phyloP scores from a whole-genome alignment of 352 stramenopile species.

The Phytopythium aichiense region DNA sequence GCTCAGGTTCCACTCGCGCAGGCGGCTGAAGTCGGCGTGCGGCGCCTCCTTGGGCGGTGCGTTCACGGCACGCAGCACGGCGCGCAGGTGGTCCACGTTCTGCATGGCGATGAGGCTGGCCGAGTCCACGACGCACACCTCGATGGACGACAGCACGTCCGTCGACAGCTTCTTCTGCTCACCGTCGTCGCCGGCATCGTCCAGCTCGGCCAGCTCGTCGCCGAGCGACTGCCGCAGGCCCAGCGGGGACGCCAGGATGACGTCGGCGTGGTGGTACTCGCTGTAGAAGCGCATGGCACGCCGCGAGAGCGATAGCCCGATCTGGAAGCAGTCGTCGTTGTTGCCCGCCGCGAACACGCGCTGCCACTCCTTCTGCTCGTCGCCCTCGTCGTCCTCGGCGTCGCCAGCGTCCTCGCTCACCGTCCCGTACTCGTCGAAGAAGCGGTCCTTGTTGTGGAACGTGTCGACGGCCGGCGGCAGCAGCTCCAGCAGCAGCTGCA shows the following conservation, averaged over 20 bases:
- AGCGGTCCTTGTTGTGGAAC: constrained; percentile 80
- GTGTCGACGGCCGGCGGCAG: constrained; percentile 48
- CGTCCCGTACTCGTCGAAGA: constrained; percentile 54
- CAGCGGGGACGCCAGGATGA: constrained; percentile 72
- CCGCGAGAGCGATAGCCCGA: constrained; percentile 64
- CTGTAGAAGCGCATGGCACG: constrained; percentile 74
- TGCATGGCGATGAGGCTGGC: constrained; percentile 78
- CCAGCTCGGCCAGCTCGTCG: constrained; percentile 52
- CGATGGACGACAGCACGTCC: constrained; percentile 71
- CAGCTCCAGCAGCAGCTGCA: constrained; percentile 58
- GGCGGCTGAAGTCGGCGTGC: constrained; percentile 65
- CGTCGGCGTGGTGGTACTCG: constrained; percentile 69
- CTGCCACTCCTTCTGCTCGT: constrained; percentile 60
- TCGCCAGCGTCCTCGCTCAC: too few relatives aligned
- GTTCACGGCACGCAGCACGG: constrained; percentile 58
- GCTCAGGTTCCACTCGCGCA: constrained; percentile 71
- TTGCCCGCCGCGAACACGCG: constrained; percentile 66
- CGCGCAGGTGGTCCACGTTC: constrained; percentile 73
- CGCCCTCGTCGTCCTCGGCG: constrained; percentile 11
- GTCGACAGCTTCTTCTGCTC: constrained; percentile 45
- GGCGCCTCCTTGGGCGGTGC: constrained; percentile 63
- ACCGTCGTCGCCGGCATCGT: constrained; percentile 17
- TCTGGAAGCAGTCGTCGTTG: constrained; percentile 81
- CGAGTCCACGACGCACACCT: constrained; percentile 80
- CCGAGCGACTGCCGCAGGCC: constrained; percentile 66